Conservation (phyloP, 2,329 filamentous ascomycete species). For the Cylindrodendrum hubeiense region DNA sequence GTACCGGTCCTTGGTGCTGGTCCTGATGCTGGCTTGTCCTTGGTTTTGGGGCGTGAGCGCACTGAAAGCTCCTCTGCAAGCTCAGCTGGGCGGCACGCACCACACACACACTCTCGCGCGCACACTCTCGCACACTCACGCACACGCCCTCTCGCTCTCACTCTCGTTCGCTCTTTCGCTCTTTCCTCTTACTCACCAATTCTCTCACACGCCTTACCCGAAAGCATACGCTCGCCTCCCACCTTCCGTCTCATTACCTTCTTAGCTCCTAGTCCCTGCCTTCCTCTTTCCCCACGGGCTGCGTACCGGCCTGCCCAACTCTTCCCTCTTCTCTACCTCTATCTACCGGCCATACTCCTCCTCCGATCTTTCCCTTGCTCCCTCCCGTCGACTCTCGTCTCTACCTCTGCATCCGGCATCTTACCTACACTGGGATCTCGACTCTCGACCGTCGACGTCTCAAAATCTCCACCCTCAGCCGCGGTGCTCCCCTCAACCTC, state of each 20-base stretch:
- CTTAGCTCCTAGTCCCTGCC: conserved; percentile 35
- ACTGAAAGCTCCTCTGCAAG: conserved; percentile 28
- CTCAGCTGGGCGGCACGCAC: conserved; percentile 25
- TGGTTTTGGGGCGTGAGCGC: conserved; percentile 20
- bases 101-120: conserved; percentile 6
- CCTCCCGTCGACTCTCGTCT: conserved; percentile 22
- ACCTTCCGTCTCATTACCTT: conserved; percentile 38
- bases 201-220: conserved; percentile 41
- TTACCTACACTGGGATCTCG: conserved; percentile 16
- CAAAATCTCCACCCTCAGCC: conserved; percentile 19
- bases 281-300: conserved; percentile 34
- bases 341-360: conserved; percentile 33
- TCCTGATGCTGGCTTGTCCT: conserved; percentile 14
- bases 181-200: conserved; percentile 36
- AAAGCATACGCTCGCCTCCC: conserved; percentile 45
- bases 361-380: conserved; percentile 22
- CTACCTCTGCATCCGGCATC: conserved; percentile 6
- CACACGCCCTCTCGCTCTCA: conserved; percentile 4
- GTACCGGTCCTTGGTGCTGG: conserved; percentile 15
- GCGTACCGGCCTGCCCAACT: conserved; percentile 23
- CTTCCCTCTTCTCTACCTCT: conserved; percentile 27
- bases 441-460: conserved; percentile 24
- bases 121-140: conserved; percentile 11
- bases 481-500: conserved; percentile 28
- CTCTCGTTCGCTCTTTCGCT: conserved; percentile 19